phyloP scores from a whole-genome alignment of 2,329 filamentous ascomycete genomes.

The Aspergillus piperis region DNA sequence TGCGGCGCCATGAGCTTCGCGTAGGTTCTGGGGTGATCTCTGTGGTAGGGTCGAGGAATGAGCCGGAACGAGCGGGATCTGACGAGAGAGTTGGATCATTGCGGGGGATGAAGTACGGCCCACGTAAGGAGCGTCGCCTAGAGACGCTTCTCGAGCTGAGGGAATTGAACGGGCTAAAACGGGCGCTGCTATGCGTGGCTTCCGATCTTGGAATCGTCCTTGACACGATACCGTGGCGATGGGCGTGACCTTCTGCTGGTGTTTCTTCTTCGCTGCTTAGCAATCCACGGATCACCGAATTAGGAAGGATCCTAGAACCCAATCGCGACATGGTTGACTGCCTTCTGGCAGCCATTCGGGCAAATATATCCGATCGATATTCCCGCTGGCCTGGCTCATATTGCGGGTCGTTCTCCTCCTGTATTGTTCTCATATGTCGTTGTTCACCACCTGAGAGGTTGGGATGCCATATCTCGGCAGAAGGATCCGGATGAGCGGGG shows the following conservation, averaged over 20 bases:
- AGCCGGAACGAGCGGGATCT: slow-evolving; percentile 30
- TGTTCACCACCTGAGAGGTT: slow-evolving; percentile 16
- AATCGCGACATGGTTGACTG: slow-evolving; percentile 52
- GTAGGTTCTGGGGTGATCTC: slow-evolving; percentile 30
- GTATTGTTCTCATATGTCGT: slow-evolving; percentile 35
- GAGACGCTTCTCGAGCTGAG: slow-evolving; percentile 42
- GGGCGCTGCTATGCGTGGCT: slow-evolving; percentile 33
- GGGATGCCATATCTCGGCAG: slow-evolving; percentile 24
- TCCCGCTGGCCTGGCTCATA: slow-evolving; percentile 34
- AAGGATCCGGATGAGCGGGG: slow-evolving; percentile 10
- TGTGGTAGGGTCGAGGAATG: slow-evolving; percentile 28
- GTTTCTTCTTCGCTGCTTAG: slow-evolving; percentile 50
- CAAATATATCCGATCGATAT: slow-evolving; percentile 33
- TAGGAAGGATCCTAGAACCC: slow-evolving; percentile 50
- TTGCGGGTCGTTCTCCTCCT: slow-evolving; percentile 41
- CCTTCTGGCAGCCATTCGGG: slow-evolving; percentile 41
- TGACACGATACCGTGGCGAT: slow-evolving; percentile 45
- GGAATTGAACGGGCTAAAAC: slow-evolving; percentile 45
- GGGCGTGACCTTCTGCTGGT: slow-evolving; percentile 46
- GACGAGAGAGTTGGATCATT: slow-evolving; percentile 34
- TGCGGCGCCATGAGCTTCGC: slow-evolving; percentile 43
- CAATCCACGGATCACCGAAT: slow-evolving; percentile 47
- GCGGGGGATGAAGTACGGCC: slow-evolving; percentile 43
- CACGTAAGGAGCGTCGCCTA: slow-evolving; percentile 42
- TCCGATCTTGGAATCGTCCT: slow-evolving; percentile 40